phyloP scores from a whole-genome alignment of 108 stramenopile species.

The Pseudonitzschia delicatissima region DNA sequence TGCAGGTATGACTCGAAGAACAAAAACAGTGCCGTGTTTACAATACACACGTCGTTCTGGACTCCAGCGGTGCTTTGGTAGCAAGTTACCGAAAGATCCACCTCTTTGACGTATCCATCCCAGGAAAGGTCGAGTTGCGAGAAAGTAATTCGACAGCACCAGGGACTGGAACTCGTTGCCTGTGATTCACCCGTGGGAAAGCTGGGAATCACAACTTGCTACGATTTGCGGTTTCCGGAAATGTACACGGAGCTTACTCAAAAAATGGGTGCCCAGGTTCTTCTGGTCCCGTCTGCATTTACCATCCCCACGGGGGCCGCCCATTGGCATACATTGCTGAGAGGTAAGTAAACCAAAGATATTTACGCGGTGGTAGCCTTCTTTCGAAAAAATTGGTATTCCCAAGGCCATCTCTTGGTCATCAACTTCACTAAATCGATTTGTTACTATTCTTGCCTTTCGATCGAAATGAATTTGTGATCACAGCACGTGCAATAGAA shows the following conservation, averaged over 20 bases:
- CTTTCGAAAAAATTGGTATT: too few species aligned
- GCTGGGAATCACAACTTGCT: conserved; percentile 91
- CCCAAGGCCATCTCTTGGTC: too few species aligned
- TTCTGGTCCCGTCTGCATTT: conserved; percentile 93
- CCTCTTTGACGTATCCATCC: conserved; percentile 92
- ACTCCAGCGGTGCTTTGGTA: conserved; percentile 57
- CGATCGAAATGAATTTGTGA: neutral
- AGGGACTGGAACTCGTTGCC: conserved; percentile 69
- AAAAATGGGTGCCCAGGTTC: conserved; percentile 64
- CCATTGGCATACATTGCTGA: conserved; percentile 93
- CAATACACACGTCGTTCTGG: conserved; percentile 94
- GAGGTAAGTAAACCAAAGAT: conserved; percentile 38
- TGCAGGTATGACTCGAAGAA: too few species aligned
- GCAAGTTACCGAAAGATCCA: conserved; percentile 90
- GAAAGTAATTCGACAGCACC: conserved; percentile 84
- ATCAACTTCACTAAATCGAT: too few species aligned
- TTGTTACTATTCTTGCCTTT: too few species aligned
- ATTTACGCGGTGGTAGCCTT: too few species aligned
- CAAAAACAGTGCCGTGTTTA: conserved; percentile 52
- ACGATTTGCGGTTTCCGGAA: conserved; percentile 95
- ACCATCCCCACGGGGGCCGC: conserved; percentile 95
- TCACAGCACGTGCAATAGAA: conserved; percentile 90
- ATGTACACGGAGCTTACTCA: conserved; percentile 64
- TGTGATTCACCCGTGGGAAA: conserved; percentile 80
- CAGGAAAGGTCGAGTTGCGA: conserved; percentile 60